Evolutionary conservation across 1,284 basidiomycete species (phyloP).

Genomic region (Leccinum pachyderme): DNA sequence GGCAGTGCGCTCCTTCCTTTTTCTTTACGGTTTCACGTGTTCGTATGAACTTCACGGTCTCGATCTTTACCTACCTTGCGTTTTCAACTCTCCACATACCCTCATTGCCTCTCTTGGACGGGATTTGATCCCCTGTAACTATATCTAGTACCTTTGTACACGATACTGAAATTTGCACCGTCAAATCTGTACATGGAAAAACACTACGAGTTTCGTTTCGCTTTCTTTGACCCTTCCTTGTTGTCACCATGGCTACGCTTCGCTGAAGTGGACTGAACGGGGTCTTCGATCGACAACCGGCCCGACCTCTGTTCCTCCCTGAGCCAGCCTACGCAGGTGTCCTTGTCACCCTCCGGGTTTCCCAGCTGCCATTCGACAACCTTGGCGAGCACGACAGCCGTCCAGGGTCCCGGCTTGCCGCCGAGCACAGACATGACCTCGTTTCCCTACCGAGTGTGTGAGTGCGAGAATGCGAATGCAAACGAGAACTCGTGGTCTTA

Average conservation of each 20-base stretch:
- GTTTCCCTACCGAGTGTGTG: slow-evolving; percentile 57
- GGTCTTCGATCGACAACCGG: slow-evolving; percentile 37
- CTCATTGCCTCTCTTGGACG: slow-evolving; percentile 3
- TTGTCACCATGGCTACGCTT: slow-evolving; percentile 27
- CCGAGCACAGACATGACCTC: slow-evolving; percentile 59
- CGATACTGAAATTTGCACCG: not conserved
- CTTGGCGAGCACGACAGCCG: slow-evolving; percentile 57
- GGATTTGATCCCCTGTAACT: slow-evolving; percentile 8
- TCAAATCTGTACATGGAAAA: not conserved
- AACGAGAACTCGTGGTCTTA: slow-evolving; percentile 39
- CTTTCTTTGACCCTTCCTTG: slow-evolving; percentile 43
- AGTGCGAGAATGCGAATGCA: not conserved
- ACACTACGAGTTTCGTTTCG: slow-evolving; percentile 36
- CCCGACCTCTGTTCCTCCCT: slow-evolving; percentile 49
- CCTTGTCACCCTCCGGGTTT: slow-evolving; percentile 63
- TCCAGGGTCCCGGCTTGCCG: slow-evolving; percentile 66
- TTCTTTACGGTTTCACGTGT: slow-evolving; percentile 2
- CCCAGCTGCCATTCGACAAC: slow-evolving; percentile 84
- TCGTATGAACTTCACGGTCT: slow-evolving; percentile 5
- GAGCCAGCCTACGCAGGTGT: slow-evolving; percentile 72
- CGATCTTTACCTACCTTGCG: not conserved
- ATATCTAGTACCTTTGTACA: slow-evolving; percentile 16
- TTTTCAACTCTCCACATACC: slow-evolving; percentile 4
- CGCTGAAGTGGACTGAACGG: slow-evolving; percentile 18
- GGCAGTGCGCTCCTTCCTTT: not conserved